phyloP scores from a whole-genome alignment of 768 basidiomycete species.

The Gautieria morchelliformis region DNA sequence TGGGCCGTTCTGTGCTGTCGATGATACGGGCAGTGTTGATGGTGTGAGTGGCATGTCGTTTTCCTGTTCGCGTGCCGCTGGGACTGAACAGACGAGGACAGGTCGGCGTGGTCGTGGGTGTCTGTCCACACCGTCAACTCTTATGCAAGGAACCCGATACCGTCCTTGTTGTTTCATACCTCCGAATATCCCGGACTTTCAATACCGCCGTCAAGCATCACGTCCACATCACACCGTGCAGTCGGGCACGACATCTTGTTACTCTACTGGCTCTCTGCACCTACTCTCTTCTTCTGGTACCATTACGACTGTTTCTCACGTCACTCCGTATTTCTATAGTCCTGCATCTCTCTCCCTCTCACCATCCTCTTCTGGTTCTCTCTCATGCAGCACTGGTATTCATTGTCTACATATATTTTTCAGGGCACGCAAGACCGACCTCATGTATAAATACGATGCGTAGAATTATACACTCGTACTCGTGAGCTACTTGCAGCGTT shows the following conservation, averaged over 20 bases:
- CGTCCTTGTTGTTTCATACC: too few relatives aligned
- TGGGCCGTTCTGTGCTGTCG: conserved; percentile 63
- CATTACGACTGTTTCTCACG: background rate
- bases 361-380: background rate
- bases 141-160: too few relatives aligned
- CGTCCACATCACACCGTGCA: too few relatives aligned
- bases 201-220: too few relatives aligned
- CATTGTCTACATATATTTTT: background rate
- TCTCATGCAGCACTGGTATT: background rate
- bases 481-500: too few relatives aligned
- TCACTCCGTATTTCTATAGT: background rate
- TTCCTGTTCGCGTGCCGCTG: background rate
- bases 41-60: background rate
- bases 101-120: background rate
- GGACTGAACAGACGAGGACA: background rate
- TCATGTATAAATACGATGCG: too few relatives aligned
- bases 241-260: too few relatives aligned
- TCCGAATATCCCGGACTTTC: too few relatives aligned
- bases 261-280: too few relatives aligned
- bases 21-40: background rate
- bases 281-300: background rate
- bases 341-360: background rate
- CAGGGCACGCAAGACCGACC: too few relatives aligned
- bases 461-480: too few relatives aligned
- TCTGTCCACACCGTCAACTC: too few relatives aligned